These are phyloP conservation scores for Adiantum capillusveneris DNA, from an alignment of 75 land plant genomes.

Conservation along the genomic window DNA sequence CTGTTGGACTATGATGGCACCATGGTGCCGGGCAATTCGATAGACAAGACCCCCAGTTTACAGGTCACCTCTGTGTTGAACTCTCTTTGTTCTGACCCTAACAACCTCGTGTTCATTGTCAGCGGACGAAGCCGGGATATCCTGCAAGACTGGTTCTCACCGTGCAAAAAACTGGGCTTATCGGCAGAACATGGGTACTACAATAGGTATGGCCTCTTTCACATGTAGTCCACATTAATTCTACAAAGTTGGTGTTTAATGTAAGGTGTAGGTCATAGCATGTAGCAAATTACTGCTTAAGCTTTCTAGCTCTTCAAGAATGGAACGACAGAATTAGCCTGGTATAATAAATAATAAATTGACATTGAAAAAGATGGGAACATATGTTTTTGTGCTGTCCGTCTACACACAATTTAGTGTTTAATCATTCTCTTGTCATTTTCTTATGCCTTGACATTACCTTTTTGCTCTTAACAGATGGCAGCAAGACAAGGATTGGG, in stretches of 20 bases:
- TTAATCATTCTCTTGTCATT: too few species aligned
- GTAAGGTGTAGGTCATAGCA: too few species aligned
- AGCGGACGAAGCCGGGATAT: slow-evolving; percentile 44
- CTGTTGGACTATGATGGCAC: slow-evolving; percentile 54
- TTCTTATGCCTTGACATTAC: too few species aligned
- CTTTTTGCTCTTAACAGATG: slow-evolving; percentile 2
- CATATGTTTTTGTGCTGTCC: too few species aligned
- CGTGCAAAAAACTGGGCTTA: slow-evolving; percentile 51
- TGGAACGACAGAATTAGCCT: too few species aligned
- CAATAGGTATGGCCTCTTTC: slow-evolving; percentile 25
- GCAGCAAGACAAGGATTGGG: slow-evolving; percentile 41
- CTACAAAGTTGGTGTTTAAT: too few species aligned
- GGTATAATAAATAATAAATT: too few species aligned
- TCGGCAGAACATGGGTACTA: slow-evolving; percentile 66
- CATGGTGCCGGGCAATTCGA: slow-evolving; percentile 45
- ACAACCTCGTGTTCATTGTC: slow-evolving; percentile 52
- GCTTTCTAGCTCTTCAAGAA: too few species aligned
- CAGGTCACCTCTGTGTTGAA: slow-evolving; percentile 36
- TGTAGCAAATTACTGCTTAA: too few species aligned
- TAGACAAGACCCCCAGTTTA: slow-evolving; percentile 40
- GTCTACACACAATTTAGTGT: too few species aligned
- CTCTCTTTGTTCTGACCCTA: slow-evolving; percentile 40
- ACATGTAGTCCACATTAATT: too few species aligned
- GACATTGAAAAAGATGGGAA: too few species aligned
- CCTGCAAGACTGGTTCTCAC: slow-evolving; percentile 48